Percentiles rank a stretch among this genome's conserved stretches.
These are phyloP conservation scores for Ogataea kodamae DNA, from an alignment of 805 yeast genomes.

Conservation along the genomic window DNA sequence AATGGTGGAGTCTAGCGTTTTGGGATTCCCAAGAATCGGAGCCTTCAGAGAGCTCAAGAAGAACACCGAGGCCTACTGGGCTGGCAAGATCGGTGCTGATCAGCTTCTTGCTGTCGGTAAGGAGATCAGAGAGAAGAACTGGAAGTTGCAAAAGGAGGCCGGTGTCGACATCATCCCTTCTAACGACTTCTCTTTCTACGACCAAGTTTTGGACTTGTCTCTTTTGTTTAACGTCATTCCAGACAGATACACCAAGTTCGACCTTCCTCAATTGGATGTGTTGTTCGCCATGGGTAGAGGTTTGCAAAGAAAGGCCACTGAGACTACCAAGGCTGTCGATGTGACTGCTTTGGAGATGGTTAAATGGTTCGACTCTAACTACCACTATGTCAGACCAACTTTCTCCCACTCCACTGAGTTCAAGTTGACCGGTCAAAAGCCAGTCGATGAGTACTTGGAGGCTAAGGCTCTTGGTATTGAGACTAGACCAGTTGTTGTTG, in stretches of 20 bases:
- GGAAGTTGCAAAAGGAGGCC: slow-evolving; percentile 96
- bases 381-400: slow-evolving; percentile 99
- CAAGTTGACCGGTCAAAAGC: slow-evolving; percentile 94
- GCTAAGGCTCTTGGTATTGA: slow-evolving; percentile 94
- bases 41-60: slow-evolving; percentile 99
- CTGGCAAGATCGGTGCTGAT: slow-evolving; percentile 84
- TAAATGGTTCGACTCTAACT: slow-evolving; percentile 99
- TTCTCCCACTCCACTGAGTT: slow-evolving; percentile 92
- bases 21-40: slow-evolving; percentile 99
- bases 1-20: slow-evolving; percentile 95
- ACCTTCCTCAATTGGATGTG: slow-evolving; percentile 84
- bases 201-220: slow-evolving; percentile 92
- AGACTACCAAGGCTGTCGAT: slow-evolving; percentile 83
- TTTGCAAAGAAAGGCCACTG: slow-evolving; percentile 94
- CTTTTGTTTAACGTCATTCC: slow-evolving; percentile 93
- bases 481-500: slow-evolving; percentile 96
- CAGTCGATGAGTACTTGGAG: slow-evolving; percentile 96
- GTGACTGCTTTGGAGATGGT: slow-evolving; percentile 99
- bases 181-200: slow-evolving; percentile 97
- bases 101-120: slow-evolving; percentile 90
- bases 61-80: slow-evolving; percentile 99
- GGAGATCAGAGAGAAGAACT: slow-evolving; percentile 91
- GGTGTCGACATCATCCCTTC: slow-evolving; percentile 97
- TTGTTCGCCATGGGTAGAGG: slow-evolving; percentile 99
- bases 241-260: slow-evolving; percentile 91